Conservation (phyloP, 2,329 filamentous ascomycete genomes). For the Didymella arachidicola region DNA sequence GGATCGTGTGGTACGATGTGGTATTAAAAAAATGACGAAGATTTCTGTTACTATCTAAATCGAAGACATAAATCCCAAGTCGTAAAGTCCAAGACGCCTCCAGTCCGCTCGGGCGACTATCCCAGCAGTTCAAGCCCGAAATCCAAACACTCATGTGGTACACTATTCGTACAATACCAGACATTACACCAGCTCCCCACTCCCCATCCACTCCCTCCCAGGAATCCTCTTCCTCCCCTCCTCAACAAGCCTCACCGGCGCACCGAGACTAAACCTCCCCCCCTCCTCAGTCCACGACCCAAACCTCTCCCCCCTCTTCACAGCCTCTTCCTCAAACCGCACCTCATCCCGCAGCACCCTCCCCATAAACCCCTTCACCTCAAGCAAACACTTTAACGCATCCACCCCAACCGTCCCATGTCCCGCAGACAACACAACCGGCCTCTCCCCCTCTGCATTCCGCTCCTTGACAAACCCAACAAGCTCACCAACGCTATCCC, state of each 20-base stretch:
- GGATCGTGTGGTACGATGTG: background rate
- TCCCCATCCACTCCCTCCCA: conserved; percentile 4
- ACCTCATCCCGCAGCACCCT: conserved; percentile 22
- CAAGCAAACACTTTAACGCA: conserved; percentile 14
- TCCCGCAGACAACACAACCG: conserved; percentile 15
- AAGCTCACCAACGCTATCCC: conserved; percentile 15
- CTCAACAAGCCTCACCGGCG: conserved; percentile 11
- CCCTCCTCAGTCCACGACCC: conserved; percentile 7
- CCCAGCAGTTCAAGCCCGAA: background rate
- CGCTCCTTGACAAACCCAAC: conserved; percentile 4
- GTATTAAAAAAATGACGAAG: background rate
- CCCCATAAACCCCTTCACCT: conserved; percentile 16
- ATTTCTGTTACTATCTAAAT: background rate
- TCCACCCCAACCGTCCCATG: conserved; percentile 19
- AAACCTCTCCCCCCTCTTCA: conserved; percentile 16
- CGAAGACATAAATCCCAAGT: background rate
- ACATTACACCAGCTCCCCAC: background rate
- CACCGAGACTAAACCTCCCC: conserved; percentile 11
- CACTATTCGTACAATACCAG: background rate
- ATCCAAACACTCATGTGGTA: background rate
- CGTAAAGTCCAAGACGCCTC: background rate
- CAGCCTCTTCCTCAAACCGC: conserved; percentile 3
- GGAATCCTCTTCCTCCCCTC: conserved; percentile 6
- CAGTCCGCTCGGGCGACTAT: background rate
- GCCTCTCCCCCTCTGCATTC: background rate